Percentiles rank a stretch among this genome's conserved stretches.
These are phyloP conservation scores for Starmerella vaccinii DNA, from an alignment of 805 yeast species.

Conservation along the genomic window DNA sequence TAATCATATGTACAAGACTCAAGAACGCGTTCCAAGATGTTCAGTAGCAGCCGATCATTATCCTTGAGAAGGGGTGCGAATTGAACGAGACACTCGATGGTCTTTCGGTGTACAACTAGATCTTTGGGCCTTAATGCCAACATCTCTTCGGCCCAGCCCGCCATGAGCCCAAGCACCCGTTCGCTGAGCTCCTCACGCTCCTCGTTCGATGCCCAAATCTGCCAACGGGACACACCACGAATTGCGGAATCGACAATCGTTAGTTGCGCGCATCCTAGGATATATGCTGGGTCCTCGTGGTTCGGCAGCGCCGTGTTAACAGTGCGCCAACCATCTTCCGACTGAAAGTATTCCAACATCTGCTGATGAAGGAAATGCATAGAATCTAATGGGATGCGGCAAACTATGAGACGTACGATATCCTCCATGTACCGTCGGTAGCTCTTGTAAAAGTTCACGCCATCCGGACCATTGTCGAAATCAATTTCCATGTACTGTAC, in stretches of 20 bases:
- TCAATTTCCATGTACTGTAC: constrained; percentile 67
- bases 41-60: constrained; percentile 59
- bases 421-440: constrained; percentile 82
- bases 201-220: constrained; percentile 69
- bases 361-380: constrained; percentile 70
- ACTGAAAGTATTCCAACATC: constrained; percentile 55
- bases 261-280: constrained; percentile 70
- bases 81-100: constrained; percentile 85
- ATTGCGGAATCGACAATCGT: constrained; percentile 80
- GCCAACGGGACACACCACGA: constrained; percentile 91
- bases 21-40: constrained; percentile 73
- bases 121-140: constrained; percentile 66
- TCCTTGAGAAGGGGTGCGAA: constrained; percentile 84
- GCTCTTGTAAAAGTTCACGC: constrained; percentile 61
- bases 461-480: constrained; percentile 78
- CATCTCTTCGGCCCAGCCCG: constrained; percentile 44
- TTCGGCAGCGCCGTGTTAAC: constrained; percentile 34
- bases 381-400: constrained; percentile 75
- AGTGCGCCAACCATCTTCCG: constrained; percentile 56
- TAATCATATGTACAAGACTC: constrained; percentile 76
- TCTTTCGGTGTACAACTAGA: constrained; percentile 71
- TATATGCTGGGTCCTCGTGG: constrained; percentile 42
- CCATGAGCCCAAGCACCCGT: constrained; percentile 56
- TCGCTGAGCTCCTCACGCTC: constrained; percentile 44
- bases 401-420: constrained; percentile 75